These are phyloP conservation scores for Saturnispora bothae DNA, from an alignment of 805 yeast species.

Conservation along the genomic window DNA sequence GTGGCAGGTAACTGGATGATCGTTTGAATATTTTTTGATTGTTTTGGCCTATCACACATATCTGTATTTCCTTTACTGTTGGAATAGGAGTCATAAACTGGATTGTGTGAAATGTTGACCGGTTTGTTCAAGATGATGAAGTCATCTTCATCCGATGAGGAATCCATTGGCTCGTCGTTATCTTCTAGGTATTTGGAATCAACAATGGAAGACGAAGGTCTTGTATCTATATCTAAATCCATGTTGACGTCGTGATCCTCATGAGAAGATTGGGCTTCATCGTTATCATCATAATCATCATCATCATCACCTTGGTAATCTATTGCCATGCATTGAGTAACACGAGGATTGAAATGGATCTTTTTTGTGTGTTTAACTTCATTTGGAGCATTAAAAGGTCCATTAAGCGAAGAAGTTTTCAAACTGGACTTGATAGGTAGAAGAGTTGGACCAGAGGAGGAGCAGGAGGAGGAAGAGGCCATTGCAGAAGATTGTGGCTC, in stretches of 20 bases:
- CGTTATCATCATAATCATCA: constrained; percentile 11
- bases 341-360: constrained; percentile 89
- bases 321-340: constrained; percentile 85
- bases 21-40: constrained; percentile 24
- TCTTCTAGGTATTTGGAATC: constrained; percentile 5
- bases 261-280: background rate
- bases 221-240: background rate
- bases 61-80: background rate
- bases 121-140: constrained; percentile 1
- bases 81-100: constrained; percentile 5
- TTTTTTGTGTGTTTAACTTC: constrained; percentile 37
- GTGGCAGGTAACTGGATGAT: constrained; percentile 83
- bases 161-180: constrained; percentile 14
- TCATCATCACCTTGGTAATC: constrained; percentile 21
- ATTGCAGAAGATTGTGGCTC: constrained; percentile 17
- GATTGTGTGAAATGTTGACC: constrained; percentile 21
- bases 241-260: background rate
- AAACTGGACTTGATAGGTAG: constrained; percentile 11
- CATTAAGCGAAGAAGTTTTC: constrained; percentile 7
- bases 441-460: constrained; percentile 1
- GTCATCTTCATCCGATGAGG: constrained; percentile 7
- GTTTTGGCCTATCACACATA: background rate
- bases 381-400: background rate
- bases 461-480: constrained; percentile 12
- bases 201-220: background rate